A percentile compares a stretch with the other conserved stretches of the same genome.
phyloP scores from a whole-genome alignment of 169 alveolate genomes.

The Plasmodium sp. region DNA sequence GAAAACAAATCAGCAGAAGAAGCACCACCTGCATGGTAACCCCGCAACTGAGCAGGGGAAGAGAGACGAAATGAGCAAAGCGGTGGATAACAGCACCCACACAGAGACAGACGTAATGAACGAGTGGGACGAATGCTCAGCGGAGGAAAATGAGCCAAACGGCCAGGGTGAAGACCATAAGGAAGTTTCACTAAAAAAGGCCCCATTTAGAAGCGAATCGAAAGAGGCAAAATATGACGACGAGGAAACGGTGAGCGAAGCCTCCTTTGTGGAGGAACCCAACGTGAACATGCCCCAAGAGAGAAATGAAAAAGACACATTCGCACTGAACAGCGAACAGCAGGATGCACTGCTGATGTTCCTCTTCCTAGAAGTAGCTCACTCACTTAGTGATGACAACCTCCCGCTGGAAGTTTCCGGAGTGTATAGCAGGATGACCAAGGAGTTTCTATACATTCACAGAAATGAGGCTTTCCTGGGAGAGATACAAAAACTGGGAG shows the following conservation, averaged over 20 bases:
- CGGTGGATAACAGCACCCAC: background rate
- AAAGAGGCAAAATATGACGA: background rate
- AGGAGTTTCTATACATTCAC: slow-evolving; percentile 44
- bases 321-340: slow-evolving; percentile 31
- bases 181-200: background rate
- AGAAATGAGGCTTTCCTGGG: slow-evolving; percentile 23
- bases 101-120: background rate
- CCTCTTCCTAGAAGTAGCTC: slow-evolving; percentile 69
- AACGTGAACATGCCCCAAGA: background rate
- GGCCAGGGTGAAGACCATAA: background rate
- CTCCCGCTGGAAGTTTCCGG: slow-evolving; percentile 80
- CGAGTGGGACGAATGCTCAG: background rate
- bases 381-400: slow-evolving; percentile 44
- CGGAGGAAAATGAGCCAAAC: background rate
- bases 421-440: slow-evolving; percentile 75
- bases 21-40: background rate
- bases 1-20: background rate
- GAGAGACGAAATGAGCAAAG: background rate
- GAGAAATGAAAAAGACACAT: background rate
- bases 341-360: slow-evolving; percentile 62
- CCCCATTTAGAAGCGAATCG: background rate
- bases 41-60: background rate
- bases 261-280: background rate
- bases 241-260: background rate
- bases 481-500: slow-evolving; percentile 13